These are phyloP conservation scores for Speleostelium caveatum DNA, from an alignment of 78 protist species.

Conservation along the genomic window DNA sequence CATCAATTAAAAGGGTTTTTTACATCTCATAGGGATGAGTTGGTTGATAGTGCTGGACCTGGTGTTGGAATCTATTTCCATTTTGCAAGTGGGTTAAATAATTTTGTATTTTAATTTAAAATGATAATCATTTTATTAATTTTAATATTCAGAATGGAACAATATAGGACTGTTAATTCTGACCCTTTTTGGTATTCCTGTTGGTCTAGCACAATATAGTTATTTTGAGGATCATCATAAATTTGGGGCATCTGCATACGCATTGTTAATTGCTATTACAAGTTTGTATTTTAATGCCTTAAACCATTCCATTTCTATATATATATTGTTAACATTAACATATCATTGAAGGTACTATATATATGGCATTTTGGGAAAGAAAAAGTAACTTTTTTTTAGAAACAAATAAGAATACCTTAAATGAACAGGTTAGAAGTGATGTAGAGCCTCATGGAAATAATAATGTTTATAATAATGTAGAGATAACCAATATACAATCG, in stretches of 20 bases:
- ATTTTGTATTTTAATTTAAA: no score
- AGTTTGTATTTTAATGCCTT: background rate
- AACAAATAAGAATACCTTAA: background rate
- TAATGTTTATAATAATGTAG: background rate
- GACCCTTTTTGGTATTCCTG: background rate
- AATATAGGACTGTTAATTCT: no score
- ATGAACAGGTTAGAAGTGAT: background rate
- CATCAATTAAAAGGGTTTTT: no score
- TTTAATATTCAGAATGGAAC: background rate
- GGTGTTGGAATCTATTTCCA: background rate
- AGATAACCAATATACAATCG: background rate
- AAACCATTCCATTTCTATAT: no score
- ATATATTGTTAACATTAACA: no score
- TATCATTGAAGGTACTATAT: background rate
- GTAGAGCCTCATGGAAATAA: background rate
- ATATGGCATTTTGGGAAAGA: background rate
- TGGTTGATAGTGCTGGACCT: background rate
- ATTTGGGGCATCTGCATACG: background rate
- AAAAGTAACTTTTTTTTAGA: background rate
- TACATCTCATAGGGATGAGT: no score
- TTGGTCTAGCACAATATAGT: background rate
- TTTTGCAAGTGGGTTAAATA: background rate
- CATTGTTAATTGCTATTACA: background rate
- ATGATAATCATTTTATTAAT: no score
- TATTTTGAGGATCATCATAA: background rate